phyloP scores from a whole-genome alignment of 805 yeast species.

The Ogataea philodendri region DNA sequence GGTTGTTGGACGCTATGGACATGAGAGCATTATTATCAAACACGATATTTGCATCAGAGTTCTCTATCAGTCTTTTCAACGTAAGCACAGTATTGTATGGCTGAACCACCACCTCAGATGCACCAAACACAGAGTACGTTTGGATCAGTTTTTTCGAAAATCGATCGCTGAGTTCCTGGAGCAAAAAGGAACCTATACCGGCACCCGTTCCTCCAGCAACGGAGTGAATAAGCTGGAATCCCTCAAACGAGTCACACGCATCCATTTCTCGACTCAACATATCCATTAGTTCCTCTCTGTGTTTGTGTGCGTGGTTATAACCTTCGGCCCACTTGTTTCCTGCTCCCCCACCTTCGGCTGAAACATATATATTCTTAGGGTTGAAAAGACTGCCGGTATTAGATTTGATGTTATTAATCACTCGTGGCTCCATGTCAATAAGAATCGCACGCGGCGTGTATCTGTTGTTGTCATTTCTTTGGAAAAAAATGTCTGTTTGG shows the following conservation, averaged over 20 bases:
- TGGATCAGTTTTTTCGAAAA: constrained; percentile 79
- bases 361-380: constrained; percentile 75
- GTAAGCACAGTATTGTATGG: constrained; percentile 91
- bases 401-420: constrained; percentile 57
- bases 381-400: constrained; percentile 64
- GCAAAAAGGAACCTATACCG: constrained; percentile 81
- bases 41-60: constrained; percentile 84
- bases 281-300: constrained; percentile 72
- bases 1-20: constrained; percentile 62
- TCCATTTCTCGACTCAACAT: constrained; percentile 89
- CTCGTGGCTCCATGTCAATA: constrained; percentile 89
- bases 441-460: constrained; percentile 87
- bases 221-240: constrained; percentile 87
- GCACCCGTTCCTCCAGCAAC: constrained; percentile 99
- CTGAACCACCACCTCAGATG: constrained; percentile 96
- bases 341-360: constrained; percentile 87
- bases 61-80: constrained; percentile 74
- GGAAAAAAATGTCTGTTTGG: constrained; percentile 81
- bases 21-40: constrained; percentile 86
- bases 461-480: constrained; percentile 61
- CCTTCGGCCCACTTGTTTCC: constrained; percentile 97
- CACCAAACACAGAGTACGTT: constrained; percentile 84
- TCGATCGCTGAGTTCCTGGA: constrained; percentile 77
- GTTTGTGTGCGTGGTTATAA: constrained; percentile 65
- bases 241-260: constrained; percentile 83